Percentiles rank a stretch among this genome's conserved stretches.
These are phyloP conservation scores for Hippophae tibetana DNA, from an alignment of 306 rosid genomes.

Conservation along the genomic window DNA sequence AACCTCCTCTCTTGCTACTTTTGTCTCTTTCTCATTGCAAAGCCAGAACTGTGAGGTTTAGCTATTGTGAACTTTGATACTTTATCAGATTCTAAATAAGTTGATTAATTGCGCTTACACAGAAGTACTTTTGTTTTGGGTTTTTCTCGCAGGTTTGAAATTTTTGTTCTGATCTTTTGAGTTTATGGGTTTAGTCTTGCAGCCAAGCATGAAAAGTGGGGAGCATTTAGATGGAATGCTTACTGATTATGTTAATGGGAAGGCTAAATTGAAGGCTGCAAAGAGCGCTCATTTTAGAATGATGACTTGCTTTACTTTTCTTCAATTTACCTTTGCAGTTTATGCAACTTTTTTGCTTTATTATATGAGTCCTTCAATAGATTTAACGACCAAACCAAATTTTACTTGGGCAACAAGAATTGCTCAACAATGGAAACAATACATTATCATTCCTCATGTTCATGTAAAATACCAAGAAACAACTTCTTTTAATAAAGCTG, in stretches of 20 bases:
- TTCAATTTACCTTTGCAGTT: constrained; percentile 76
- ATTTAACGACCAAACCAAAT: constrained; percentile 60
- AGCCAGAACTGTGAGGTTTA: not conserved
- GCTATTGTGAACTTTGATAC: not conserved
- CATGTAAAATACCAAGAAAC: constrained; percentile 48
- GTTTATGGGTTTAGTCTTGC: constrained; percentile 40
- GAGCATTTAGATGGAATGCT: constrained; percentile 85
- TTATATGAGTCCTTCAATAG: constrained; percentile 79
- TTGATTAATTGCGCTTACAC: too few relatives aligned
- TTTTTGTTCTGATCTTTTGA: constrained; percentile 8
- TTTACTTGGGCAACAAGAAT: constrained; percentile 72
- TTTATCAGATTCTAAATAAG: not conserved
- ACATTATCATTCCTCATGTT: constrained; percentile 59
- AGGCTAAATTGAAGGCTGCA: constrained; percentile 38
- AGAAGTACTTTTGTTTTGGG: constrained; percentile 1
- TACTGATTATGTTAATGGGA: constrained; percentile 58
- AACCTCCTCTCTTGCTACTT: not conserved
- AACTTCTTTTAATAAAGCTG: constrained; percentile 39
- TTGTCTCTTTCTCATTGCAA: not conserved
- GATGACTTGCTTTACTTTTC: constrained; percentile 68
- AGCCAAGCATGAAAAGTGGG: constrained; percentile 34
- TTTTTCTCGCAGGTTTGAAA: constrained; percentile 30
- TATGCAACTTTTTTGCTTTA: constrained; percentile 82
- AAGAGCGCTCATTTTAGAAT: constrained; percentile 38
- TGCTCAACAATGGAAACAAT: constrained; percentile 72